Percentiles rank a stretch among this genome's conserved stretches.
Evolutionary conservation across 2,329 filamentous ascomycete species (phyloP).

Genomic region (Delphinella strobiligena): DNA sequence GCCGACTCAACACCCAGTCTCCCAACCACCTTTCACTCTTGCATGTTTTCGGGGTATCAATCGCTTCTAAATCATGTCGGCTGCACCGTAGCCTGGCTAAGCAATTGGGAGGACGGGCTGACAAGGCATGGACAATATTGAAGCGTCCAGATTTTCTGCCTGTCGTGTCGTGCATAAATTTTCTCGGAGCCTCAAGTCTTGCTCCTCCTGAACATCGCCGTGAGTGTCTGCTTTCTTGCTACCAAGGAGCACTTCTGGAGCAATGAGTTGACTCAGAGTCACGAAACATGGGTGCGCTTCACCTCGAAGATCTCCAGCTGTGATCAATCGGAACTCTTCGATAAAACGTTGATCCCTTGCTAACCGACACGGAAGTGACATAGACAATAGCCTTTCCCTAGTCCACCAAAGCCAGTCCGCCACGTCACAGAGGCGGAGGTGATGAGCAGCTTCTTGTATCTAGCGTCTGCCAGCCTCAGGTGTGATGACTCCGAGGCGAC

Average conservation of each 20-base stretch:
- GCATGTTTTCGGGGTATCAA: neutral
- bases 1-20: neutral
- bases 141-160: too few species aligned
- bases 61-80: neutral
- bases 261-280: too few species aligned
- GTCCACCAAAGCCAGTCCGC: slow-evolving; percentile 26
- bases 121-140: too few species aligned
- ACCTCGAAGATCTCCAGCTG: too few species aligned
- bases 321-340: neutral
- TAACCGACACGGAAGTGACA: slow-evolving; percentile 6
- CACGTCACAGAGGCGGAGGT: slow-evolving; percentile 43
- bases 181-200: neutral
- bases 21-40: neutral
- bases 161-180: neutral
- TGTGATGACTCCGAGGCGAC: slow-evolving; percentile 14
- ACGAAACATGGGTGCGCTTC: too few species aligned
- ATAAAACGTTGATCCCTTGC: slow-evolving; percentile 1
- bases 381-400: slow-evolving; percentile 15
- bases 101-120: too few species aligned
- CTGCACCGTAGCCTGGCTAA: too few species aligned
- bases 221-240: neutral
- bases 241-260: neutral
- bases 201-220: neutral
- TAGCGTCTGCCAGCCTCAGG: slow-evolving; percentile 28
- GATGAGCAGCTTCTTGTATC: slow-evolving; percentile 30